Evolutionary conservation across 129 eudicot species (phyloP), one percentile per base, ranked within the genome.

Genomic region (Deinandra increscens): DNA sequence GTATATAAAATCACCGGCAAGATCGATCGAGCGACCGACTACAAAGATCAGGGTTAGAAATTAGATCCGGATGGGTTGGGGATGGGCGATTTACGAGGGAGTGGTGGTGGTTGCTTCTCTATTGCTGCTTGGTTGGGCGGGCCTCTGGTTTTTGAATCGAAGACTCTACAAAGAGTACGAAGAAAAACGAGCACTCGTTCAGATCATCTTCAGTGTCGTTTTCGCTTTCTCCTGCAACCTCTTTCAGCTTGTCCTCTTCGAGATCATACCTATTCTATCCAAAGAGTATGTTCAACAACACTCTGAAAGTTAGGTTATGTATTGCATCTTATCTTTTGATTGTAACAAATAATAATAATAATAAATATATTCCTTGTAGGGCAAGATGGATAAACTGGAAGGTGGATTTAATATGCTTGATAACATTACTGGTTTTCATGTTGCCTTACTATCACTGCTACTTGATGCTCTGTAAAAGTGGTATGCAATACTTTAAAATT

Each of bases 381-480:
- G 92, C 99, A 3, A 85, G 99, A 77, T 93, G 99, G 99, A 70
- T 93, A 84, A 93, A 89, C 84, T 93, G 99, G 99, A 93, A 89
- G 90, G 86, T 89, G 88, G 99, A 93, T 74, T 75, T 93, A 84
- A 87, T 93, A 71, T 93, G 99, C 82, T 77, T 93, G 81, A 93
- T 93, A 42, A 73, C 87, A 62, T 71, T 93, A 59, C 85, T 93
- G 78, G 97, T 93, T 51, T 93, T 93, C 86, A 89, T 93, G 95
- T 75, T 93, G 79, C 99, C 99, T 18, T 93, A 93, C 77, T 93
- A 87, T 82, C 98, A 93, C 71, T 93, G 98, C 66, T 93, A 89
- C 80, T 69, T 89, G 92, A 93, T 93, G 97, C 97, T 93, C 64
- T 78, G 88, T 77, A 93, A 87, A 54, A 89, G 76, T 26, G 98